Evolutionary conservation across 2,329 filamentous ascomycete species (phyloP).

Genomic region (Fusarium pseudoanthophilum): DNA sequence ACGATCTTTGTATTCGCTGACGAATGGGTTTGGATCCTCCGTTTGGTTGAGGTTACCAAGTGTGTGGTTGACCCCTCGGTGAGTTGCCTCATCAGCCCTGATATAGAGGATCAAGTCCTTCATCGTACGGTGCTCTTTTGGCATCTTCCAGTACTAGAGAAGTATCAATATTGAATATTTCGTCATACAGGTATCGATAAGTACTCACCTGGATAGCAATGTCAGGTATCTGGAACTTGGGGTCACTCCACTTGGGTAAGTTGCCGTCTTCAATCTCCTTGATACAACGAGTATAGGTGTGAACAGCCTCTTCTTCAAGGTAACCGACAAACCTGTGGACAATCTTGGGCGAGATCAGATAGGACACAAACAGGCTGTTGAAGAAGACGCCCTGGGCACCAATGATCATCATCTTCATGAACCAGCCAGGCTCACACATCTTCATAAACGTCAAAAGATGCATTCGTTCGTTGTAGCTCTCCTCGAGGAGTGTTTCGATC

Average conservation of each 20-base stretch:
- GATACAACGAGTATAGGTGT: constrained; percentile 93
- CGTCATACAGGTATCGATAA: neutral
- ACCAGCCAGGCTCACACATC: constrained; percentile 77
- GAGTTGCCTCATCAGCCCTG: constrained; percentile 87
- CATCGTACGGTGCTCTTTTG: constrained; percentile 84
- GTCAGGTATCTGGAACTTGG: constrained; percentile 80
- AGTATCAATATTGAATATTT: constrained; percentile 4
- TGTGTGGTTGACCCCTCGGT: constrained; percentile 96
- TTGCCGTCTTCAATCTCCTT: constrained; percentile 86
- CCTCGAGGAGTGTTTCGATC: constrained; percentile 92
- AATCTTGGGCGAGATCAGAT: constrained; percentile 85
- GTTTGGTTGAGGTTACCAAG: constrained; percentile 87
- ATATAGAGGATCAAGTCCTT: constrained; percentile 88
- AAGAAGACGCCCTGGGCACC: constrained; percentile 96
- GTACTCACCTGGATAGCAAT: constrained; percentile 74
- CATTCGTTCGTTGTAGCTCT: constrained; percentile 95
- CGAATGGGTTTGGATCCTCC: constrained; percentile 92
- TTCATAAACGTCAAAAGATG: constrained; percentile 93
- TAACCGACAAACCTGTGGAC: constrained; percentile 97
- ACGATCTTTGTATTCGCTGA: constrained; percentile 80
- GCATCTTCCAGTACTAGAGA: constrained; percentile 87
- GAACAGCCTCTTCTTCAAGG: constrained; percentile 94
- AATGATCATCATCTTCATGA: constrained; percentile 93
- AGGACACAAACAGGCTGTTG: constrained; percentile 90
- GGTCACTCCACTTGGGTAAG: constrained; percentile 80